Percentiles rank a stretch among this genome's conserved stretches.
phyloP scores from a whole-genome alignment of 306 rosid genomes.

The Ceratonia siliqua region DNA sequence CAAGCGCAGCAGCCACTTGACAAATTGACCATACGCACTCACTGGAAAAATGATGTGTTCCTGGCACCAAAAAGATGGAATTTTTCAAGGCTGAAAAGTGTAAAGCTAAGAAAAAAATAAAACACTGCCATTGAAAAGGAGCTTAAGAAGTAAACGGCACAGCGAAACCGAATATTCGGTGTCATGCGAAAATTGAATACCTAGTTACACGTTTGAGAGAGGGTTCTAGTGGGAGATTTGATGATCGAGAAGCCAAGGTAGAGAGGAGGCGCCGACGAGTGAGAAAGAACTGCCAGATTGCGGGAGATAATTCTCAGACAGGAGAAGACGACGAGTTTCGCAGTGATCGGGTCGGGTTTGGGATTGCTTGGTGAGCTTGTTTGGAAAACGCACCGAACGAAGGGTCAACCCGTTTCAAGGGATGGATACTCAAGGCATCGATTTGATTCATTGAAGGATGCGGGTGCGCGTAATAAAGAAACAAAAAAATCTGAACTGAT shows the following conservation, averaged over 20 bases:
- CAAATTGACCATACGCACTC: neutral
- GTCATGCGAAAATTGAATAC: neutral
- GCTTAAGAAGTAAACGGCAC: neutral
- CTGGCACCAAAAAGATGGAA: neutral
- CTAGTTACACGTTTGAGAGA: neutral
- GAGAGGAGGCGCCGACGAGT: neutral
- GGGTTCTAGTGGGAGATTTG: neutral
- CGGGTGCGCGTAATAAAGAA: neutral
- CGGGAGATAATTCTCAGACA: neutral
- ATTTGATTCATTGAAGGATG: constrained; percentile 2
- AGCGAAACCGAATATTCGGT: neutral
- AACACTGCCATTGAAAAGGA: neutral
- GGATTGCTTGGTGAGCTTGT: neutral
- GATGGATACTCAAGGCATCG: constrained; percentile 6
- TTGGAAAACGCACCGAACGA: neutral
- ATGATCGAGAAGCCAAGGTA: neutral
- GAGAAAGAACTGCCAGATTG: neutral
- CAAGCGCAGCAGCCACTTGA: neutral
- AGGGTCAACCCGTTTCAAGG: neutral
- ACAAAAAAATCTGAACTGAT: neutral
- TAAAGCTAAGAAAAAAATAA: neutral
- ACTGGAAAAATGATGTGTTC: neutral
- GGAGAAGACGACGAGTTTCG: neutral
- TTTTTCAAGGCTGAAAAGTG: neutral
- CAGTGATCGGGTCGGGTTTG: too few relatives aligned